Base-by-base conservation (phyloP, 192 early-diverging fungal genomes). In the Gonapodya sp. region DNA sequence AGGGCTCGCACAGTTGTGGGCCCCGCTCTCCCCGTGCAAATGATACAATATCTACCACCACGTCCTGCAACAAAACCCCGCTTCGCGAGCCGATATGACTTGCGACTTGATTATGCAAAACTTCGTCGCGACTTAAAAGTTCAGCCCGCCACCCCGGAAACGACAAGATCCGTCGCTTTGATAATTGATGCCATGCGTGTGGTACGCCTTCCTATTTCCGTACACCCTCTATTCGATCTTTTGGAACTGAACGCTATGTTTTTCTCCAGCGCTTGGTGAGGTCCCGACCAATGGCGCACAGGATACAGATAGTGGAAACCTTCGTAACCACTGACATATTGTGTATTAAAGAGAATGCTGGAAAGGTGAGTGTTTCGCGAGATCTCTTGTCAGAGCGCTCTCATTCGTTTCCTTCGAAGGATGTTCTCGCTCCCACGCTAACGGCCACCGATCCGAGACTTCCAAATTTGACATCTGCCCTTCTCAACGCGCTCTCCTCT, bases 401-500 rank as follows among this genome's bases (percentile, higher is more conserved):
- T n/a, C n/a, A n/a, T n/a, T n/a, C n/a, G n/a, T n/a, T n/a, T n/a
- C n/a, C n/a, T n/a, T 24, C 24, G 46, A 8, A 64, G 46, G 46
- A 64, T 24, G 46, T 64, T 64, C 46, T 64, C 46, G 46, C 46
- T 64, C 46, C 46, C 46, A 64, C 46, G 8, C 24, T 64, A 24
- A 64, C 46, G 8, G 8, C 46, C 24, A 24, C 46, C 46, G 46
- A 64, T 24, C 46, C 46, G 24, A 8, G 46, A 8, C 46, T 64
- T 8, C 46, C 46, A 16, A 24, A 16, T 64, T 24, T 64, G 8
- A 64, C 46, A 16, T 64, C 46, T 8, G 46, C 46, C 24, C 46
- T 64, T 64, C 46, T 64, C 46, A 64, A 64, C 46, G 46, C 46
- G 46, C 46, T 64, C 46, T 64, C 46, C 8, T 64, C 46, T 64